Evolutionary conservation across 164 flowering plant species (phyloP).

Genomic region (Kingdonia uniflora): DNA sequence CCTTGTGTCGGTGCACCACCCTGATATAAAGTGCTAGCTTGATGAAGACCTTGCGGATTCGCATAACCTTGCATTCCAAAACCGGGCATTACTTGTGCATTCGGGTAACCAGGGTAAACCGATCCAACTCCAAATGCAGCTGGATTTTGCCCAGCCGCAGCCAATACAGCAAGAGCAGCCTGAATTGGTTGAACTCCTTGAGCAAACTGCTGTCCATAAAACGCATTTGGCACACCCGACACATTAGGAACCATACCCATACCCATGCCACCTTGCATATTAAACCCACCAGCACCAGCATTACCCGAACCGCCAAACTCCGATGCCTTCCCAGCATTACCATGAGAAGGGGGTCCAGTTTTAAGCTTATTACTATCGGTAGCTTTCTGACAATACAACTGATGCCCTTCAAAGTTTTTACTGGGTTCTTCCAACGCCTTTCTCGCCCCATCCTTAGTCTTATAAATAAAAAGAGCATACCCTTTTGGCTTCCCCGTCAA

Average conservation of each 20-base stretch:
- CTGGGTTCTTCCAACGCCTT: conserved; percentile 29
- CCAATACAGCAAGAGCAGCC: conserved; percentile 23
- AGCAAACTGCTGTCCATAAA: conserved; percentile 17
- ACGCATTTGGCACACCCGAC: conserved; percentile 8
- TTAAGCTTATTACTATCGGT: too few relatives aligned
- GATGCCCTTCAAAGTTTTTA: conserved; percentile 28
- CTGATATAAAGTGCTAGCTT: conserved; percentile 11
- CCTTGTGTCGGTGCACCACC: conserved; percentile 14
- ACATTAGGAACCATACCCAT: conserved; percentile 8
- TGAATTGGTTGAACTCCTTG: conserved; percentile 15
- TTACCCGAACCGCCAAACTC: conserved; percentile 1
- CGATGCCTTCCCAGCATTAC: not conserved
- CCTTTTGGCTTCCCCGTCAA: conserved; percentile 30
- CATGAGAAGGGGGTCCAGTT: not conserved
- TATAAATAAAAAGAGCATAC: conserved; percentile 26
- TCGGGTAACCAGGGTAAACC: too few relatives aligned
- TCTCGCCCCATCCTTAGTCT: conserved; percentile 24
- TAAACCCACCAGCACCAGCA: conserved; percentile 12
- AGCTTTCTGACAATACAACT: conserved; percentile 27
- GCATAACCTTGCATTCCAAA: conserved; percentile 18
- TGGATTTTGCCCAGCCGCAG: conserved; percentile 29
- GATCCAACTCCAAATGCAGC: conserved; percentile 28
- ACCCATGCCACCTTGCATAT: conserved; percentile 8
- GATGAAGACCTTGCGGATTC: conserved; percentile 15
- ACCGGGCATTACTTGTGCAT: conserved; percentile 12